Evolutionary conservation across 2,329 filamentous ascomycete genomes (phyloP), one percentile per base, ranked within the genome.

Genomic region (Tolypocladium endophyticum): DNA sequence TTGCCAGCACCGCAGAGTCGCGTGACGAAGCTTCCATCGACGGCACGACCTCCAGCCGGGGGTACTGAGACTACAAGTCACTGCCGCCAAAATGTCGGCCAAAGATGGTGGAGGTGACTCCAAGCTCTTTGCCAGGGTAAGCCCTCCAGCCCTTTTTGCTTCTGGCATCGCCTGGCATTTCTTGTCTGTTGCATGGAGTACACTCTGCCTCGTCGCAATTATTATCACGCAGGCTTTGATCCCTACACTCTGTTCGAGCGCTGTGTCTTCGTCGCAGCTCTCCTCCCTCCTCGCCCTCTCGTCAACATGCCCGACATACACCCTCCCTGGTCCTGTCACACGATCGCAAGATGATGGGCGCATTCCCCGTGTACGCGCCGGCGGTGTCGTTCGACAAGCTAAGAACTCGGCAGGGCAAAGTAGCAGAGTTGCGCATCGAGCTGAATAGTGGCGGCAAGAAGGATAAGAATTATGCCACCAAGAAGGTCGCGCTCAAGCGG

Each of bases 401-500:
- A 75, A 84, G 77, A 73, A 74, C 75, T 73, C 69, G 76, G 79
- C 89, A 99, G 94, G 94, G 94, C 82, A 99, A 99, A 83, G 94
- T 97, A 66, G 92, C 93, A 63, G 94, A 99, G 84, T 82, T 99
- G 72, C 91, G 94, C 74, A 85, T 89, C 73, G 94, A 99, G 80
- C 85, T 99, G 72, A 92, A 92, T 76, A 90, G 87, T 75, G 92
- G 92, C 72, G 88, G 90, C 66, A 97, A 96, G 81, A 99, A 97
- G 80, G 94, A 99, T 79, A 97, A 97, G 83, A 96, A 95, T 77
- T 88, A 91, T 76, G 84, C 88, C 53, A 86, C 86, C 65, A 99
- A 97, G 82, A 97, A 97, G 84, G 95, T 97, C 71, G 92, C 94
- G 14, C 82, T 99, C 64, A 99, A 99, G 83, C 97, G 97, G 82